phyloP scores from a whole-genome alignment of 179 eudicot genomes.

The Spinacia oleracea region DNA sequence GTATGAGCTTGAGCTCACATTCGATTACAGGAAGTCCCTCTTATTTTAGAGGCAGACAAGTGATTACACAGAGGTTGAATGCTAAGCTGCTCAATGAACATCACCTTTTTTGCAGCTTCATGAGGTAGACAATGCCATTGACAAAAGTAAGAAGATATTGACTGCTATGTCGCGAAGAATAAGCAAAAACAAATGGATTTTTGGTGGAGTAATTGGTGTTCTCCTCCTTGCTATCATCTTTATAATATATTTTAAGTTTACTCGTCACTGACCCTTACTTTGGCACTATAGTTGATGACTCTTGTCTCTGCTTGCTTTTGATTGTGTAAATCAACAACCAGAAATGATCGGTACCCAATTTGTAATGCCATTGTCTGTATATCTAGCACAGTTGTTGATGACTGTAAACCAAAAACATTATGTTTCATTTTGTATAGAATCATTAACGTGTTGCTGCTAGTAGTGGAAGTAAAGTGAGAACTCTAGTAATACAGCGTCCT shows the following conservation, averaged over 20 bases:
- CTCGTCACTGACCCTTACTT: conserved; percentile 29
- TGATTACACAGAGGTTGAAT: neutral
- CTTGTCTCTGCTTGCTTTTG: conserved; percentile 19
- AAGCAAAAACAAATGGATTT: conserved; percentile 82
- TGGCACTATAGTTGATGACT: conserved; percentile 3
- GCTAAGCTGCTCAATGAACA: conserved; percentile 1
- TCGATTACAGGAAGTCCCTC: neutral
- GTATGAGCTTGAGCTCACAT: neutral
- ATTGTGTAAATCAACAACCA: conserved; percentile 10
- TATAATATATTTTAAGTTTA: conserved; percentile 66
- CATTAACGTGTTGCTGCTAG: neutral
- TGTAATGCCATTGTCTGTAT: conserved; percentile 31
- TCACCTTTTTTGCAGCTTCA: conserved; percentile 60
- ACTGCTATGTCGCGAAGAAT: conserved; percentile 81
- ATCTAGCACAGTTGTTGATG: conserved; percentile 19
- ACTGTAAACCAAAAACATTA: conserved; percentile 18
- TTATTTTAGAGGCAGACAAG: neutral
- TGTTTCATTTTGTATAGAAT: conserved; percentile 18
- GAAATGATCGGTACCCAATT: conserved; percentile 9
- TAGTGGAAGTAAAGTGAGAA: neutral
- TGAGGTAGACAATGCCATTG: conserved; percentile 86
- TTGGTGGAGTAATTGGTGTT: conserved; percentile 69
- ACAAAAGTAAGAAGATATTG: conserved; percentile 83
- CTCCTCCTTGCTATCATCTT: conserved; percentile 71
- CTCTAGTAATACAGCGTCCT: neutral